Conservation (phyloP, 2,329 filamentous ascomycete species). For the Aspergillus sp. region DNA sequence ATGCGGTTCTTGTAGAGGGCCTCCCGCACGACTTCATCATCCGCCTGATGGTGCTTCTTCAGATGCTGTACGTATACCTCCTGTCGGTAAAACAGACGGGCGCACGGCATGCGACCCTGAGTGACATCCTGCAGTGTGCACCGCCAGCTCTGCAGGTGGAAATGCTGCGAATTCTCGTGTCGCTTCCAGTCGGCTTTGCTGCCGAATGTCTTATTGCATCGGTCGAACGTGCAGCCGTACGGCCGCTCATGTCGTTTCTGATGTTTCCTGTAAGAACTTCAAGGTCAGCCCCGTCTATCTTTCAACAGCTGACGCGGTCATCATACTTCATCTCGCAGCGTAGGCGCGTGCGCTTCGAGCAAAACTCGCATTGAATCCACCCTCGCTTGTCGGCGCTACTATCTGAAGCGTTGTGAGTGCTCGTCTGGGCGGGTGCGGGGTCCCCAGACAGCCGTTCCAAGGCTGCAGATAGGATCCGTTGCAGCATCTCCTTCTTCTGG, state of each 20-base stretch:
- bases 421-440: conserved; percentile 3
- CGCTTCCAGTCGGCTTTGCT: conserved; percentile 94
- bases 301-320: not conserved
- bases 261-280: conserved; percentile 64
- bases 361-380: conserved; percentile 31
- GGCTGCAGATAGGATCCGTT: conserved; percentile 29
- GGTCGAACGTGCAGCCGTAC: conserved; percentile 73
- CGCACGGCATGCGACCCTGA: conserved; percentile 46
- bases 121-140: conserved; percentile 52
- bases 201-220: conserved; percentile 74
- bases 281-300: not conserved
- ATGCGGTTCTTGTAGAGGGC: conserved; percentile 55
- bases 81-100: conserved; percentile 56
- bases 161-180: conserved; percentile 80
- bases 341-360: conserved; percentile 29
- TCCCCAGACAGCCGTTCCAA: conserved; percentile 22
- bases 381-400: conserved; percentile 20
- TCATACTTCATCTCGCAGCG: conserved; percentile 39
- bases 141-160: conserved; percentile 67
- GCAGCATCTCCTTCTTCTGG: conserved; percentile 31
- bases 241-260: conserved; percentile 76
- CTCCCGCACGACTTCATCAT: conserved; percentile 27
- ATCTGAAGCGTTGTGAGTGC: conserved; percentile 1
- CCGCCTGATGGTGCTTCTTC: conserved; percentile 44
- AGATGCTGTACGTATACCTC: conserved; percentile 65